These are phyloP conservation scores for Tricholoma bakamatsutake DNA, from an alignment of 768 basidiomycete genomes.

Conservation along the genomic window DNA sequence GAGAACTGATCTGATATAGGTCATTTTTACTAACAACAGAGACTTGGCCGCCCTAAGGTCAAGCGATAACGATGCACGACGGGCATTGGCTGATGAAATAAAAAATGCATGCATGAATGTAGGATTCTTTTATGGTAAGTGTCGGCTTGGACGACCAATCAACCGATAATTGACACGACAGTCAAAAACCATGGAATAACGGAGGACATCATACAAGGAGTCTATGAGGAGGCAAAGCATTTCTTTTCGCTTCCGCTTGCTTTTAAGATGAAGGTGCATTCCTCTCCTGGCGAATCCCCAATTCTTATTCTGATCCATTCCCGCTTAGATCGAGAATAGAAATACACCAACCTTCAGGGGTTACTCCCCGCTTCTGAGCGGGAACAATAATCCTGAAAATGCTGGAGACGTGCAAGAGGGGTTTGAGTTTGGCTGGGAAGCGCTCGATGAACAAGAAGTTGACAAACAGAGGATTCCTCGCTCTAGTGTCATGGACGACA, in stretches of 20 bases:
- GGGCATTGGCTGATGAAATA: slow-evolving; percentile 48
- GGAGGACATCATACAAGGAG: slow-evolving; percentile 36
- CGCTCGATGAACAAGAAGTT: slow-evolving; percentile 25
- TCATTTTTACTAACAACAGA: slow-evolving; percentile 20
- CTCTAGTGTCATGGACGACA: slow-evolving; percentile 61
- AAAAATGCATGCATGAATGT: slow-evolving; percentile 75
- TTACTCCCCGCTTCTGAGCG: slow-evolving; percentile 62
- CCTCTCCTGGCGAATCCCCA: not conserved
- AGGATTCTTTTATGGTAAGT: slow-evolving; percentile 78
- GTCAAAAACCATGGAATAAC: slow-evolving; percentile 76
- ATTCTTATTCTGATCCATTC: not conserved
- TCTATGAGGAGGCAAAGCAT: slow-evolving; percentile 42
- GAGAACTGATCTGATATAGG: not conserved
- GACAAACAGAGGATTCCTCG: not conserved
- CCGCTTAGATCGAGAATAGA: slow-evolving; percentile 56
- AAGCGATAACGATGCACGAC: slow-evolving; percentile 32
- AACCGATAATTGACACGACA: slow-evolving; percentile 21
- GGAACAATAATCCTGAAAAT: slow-evolving; percentile 70
- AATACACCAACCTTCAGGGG: slow-evolving; percentile 72
- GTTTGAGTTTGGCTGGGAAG: slow-evolving; percentile 80
- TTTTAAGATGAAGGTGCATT: slow-evolving; percentile 56
- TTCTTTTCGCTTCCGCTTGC: slow-evolving; percentile 66
- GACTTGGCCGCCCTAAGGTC: slow-evolving; percentile 35
- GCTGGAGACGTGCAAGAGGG: slow-evolving; percentile 90
- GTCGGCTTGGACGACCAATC: not conserved